Evolutionary conservation across 306 rosid genomes (phyloP), one percentile per base, ranked within the genome.

Genomic region (Castanea mollissima): DNA sequence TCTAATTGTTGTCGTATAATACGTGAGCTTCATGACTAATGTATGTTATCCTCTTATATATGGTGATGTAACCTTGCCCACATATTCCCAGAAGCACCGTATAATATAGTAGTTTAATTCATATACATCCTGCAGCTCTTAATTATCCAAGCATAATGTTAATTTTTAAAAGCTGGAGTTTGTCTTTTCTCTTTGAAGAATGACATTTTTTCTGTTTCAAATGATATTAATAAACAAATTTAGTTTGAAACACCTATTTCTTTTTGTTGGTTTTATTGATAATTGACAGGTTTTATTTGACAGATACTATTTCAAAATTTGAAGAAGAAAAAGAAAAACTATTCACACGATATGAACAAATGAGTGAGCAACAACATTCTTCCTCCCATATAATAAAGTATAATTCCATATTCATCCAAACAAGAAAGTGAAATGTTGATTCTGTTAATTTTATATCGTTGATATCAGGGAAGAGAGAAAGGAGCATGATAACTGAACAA

Each of bases 301-400:
- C 73, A 93, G 99, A 93, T 75, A 82, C 88, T 63, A 85, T 95
- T 83, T 87, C 97, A 65, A 91, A 88, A 80, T 95, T 86, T 84
- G 99, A 95, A 87, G 99, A 90, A 79, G 98, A 95, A 71, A 95
- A 93, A 83, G 97, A 90, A 70, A 95, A 90, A 86, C 90, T 93
- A 69, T 88, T 91, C 83, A 29, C 55, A 46, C 87, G 85, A 84
- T 90, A 95, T 79, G 99, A 95, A 84, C 99, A 93, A 87, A 73
- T 93, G 79, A 95, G 99, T 95, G 88, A 83, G 98, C 75, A 29
- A 34, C 55, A 31, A 32, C 6, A 72, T 38, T 58, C 55, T 4
- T 54, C 31, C 67, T 62, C 71, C 32, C 58, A 25, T 27, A 62
- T 55, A 5, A 59, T 38, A 80, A 57, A 62, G 55, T 41, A 67